Percentiles rank a stretch among this genome's conserved stretches.
Conservation (phyloP, 495 filamentous ascomycete species). For the Lindgomyces ingoldianus region DNA sequence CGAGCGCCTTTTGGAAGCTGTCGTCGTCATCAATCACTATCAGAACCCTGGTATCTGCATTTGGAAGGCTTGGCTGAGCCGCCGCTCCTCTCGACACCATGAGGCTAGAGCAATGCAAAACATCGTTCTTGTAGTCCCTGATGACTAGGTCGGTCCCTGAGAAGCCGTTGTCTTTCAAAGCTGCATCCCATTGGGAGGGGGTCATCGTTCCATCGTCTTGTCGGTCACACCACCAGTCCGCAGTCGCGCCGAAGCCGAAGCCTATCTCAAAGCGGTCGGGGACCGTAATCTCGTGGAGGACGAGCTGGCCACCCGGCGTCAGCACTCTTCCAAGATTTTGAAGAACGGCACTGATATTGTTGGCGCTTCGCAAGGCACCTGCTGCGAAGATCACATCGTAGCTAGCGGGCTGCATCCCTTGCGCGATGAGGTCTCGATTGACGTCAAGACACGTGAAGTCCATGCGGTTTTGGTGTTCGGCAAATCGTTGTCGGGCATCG, state of each 20-base stretch:
- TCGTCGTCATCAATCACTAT: too few species aligned
- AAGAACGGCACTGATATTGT: not conserved
- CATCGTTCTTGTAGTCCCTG: not conserved
- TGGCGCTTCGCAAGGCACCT: not conserved
- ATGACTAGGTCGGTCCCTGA: not conserved
- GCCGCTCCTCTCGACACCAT: not conserved
- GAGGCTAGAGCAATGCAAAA: not conserved
- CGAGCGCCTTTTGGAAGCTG: not conserved
- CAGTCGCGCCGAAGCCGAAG: not conserved
- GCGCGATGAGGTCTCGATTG: not conserved
- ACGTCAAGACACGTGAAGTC: not conserved
- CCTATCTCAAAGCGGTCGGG: not conserved
- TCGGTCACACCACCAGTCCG: not conserved
- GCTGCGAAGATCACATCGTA: slow-evolving; percentile 1
- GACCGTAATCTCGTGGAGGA: not conserved
- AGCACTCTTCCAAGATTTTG: not conserved
- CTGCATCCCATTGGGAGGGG: not conserved
- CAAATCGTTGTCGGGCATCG: not conserved
- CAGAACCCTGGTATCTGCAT: not conserved
- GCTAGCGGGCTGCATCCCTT: not conserved
- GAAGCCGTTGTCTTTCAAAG: not conserved
- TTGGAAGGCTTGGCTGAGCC: too few species aligned
- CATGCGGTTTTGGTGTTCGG: not conserved
- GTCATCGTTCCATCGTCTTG: not conserved
- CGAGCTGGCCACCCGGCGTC: not conserved